Percentiles rank a stretch among this genome's conserved stretches.
These are phyloP conservation scores for Penicillium verrucosum DNA, from an alignment of 2,329 filamentous ascomycete genomes.

Conservation along the genomic window DNA sequence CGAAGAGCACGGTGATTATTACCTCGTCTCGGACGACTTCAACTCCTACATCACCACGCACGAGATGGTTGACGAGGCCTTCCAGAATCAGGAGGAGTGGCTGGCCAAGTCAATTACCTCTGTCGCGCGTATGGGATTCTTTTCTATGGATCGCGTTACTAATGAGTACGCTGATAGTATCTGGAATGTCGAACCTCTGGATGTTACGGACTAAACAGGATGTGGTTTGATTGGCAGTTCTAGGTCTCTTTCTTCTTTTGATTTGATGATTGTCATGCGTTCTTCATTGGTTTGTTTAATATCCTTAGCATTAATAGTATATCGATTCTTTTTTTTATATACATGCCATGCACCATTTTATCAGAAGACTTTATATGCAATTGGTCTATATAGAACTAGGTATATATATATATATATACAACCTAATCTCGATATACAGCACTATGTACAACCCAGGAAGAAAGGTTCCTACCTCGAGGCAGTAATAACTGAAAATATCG, in stretches of 20 bases:
- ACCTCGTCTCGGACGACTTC: slow-evolving; percentile 97
- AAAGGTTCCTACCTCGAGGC: background rate
- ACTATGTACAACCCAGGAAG: background rate
- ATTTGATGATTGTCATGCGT: background rate
- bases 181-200: slow-evolving; percentile 89
- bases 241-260: background rate
- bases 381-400: background rate
- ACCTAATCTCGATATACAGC: background rate
- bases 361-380: background rate
- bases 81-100: slow-evolving; percentile 90
- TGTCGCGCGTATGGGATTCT: slow-evolving; percentile 95
- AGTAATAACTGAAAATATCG: background rate
- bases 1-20: slow-evolving; percentile 92
- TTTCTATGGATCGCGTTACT: slow-evolving; percentile 91
- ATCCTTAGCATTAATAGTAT: slow-evolving; percentile 1
- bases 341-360: background rate
- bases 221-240: background rate
- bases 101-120: slow-evolving; percentile 82
- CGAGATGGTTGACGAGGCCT: slow-evolving; percentile 83
- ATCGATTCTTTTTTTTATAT: background rate
- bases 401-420: background rate
- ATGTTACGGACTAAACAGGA: slow-evolving; percentile 36
- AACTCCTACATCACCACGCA: slow-evolving; percentile 92
- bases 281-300: background rate
- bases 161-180: slow-evolving; percentile 96